Conservation (phyloP, 2,329 filamentous ascomycete species). For the Rhynchosporium agropyri region DNA sequence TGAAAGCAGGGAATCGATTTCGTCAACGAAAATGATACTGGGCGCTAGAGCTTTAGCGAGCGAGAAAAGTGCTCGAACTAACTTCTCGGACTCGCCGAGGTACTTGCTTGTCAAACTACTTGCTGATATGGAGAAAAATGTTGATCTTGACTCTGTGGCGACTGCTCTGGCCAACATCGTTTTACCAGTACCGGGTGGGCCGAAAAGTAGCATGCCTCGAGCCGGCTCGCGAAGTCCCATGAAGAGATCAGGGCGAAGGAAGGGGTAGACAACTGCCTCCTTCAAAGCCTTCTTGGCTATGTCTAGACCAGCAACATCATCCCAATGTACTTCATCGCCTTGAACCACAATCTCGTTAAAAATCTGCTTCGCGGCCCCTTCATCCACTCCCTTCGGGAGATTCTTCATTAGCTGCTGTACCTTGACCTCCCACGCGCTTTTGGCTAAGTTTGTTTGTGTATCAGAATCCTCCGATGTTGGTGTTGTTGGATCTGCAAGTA, state of each 20-base stretch:
- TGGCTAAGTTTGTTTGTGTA: slow-evolving; percentile 46
- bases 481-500: slow-evolving; percentile 45
- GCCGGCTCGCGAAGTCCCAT: slow-evolving; percentile 94
- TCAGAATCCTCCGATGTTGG: slow-evolving; percentile 54
- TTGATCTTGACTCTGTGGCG: slow-evolving; percentile 90
- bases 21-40: slow-evolving; percentile 97
- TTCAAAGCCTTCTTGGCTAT: slow-evolving; percentile 89
- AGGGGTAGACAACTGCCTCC: slow-evolving; percentile 96
- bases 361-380: slow-evolving; percentile 83
- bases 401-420: slow-evolving; percentile 71
- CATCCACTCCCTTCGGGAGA: slow-evolving; percentile 80
- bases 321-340: slow-evolving; percentile 94
- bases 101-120: slow-evolving; percentile 96
- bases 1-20: slow-evolving; percentile 92
- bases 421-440: slow-evolving; percentile 61
- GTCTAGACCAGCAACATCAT: slow-evolving; percentile 88
- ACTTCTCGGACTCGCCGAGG: slow-evolving; percentile 92
- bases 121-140: slow-evolving; percentile 96
- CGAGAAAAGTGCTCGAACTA: slow-evolving; percentile 87
- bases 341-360: slow-evolving; percentile 94
- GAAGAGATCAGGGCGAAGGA: slow-evolving; percentile 91
- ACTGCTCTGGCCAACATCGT: slow-evolving; percentile 96
- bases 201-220: slow-evolving; percentile 92
- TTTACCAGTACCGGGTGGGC: slow-evolving; percentile 96
- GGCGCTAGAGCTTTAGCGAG: slow-evolving; percentile 89